Base-by-base conservation (phyloP, 2,329 filamentous ascomycete species). In the Scopulariopsis brevicaulis region DNA sequence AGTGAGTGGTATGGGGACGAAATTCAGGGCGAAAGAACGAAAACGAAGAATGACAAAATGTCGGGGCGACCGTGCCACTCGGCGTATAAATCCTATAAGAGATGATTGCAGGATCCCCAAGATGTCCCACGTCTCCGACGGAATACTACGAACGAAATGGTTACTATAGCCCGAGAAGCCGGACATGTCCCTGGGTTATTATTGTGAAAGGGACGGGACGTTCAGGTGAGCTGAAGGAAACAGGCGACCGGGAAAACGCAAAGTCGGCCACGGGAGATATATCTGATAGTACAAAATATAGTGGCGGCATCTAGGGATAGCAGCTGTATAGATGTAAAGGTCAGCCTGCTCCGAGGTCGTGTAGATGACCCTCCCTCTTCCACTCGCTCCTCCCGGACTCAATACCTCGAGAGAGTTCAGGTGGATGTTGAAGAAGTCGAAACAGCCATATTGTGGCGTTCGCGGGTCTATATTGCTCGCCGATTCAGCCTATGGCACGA, bases 401-500 rank as follows among this genome's bases (percentile, higher is more conserved):
- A 20, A 57, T 48, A 48, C 3, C 46, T 57, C 58, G 32, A 60
- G 48, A 55, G n/a, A 32, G 50, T 57, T 57, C 59, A 57, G 59
- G 60, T 59, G 54, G 5, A 28, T 37, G 12, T 53, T 34, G 24
- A 53, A 28, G 24, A 24, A 40, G 50, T 53, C 22, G 32, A 59
- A 60, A 58, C 53, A 60, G 46, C 59, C 59, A 62, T 59, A 63
- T 64, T 62, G 56, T n/a, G 22, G 22, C 32, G 43, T 40, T 8
- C 34, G 58, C 60, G 60, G 54, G 57, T 53, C 58, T 57, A 63
- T 55, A 64, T 63, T 65, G 60, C 56, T 20, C 3, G n/a, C 58
- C 35, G 32, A 62, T 63, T 65, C 62, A 65, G 64, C 62, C 64
- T 64, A 58, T 62, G 62, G 43, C 52, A 51, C 14, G 54, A 55